phyloP scores from a whole-genome alignment of 768 basidiomycete genomes.

The Jaapia argillacea region DNA sequence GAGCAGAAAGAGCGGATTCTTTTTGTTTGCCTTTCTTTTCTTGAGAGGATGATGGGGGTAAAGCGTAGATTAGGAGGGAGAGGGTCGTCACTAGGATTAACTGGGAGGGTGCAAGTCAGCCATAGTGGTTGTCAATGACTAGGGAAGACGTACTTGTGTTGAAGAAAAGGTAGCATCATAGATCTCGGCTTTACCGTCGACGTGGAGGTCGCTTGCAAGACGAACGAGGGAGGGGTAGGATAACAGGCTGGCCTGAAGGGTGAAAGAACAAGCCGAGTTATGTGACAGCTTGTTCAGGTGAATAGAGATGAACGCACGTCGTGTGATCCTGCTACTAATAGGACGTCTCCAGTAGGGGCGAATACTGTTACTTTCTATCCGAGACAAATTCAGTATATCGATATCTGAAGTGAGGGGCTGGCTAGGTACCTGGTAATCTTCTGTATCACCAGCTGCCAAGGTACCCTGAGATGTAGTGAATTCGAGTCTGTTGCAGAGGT shows the following conservation, averaged over 20 bases:
- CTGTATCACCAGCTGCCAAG: slow-evolving; percentile 43
- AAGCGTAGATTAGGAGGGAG: slow-evolving; percentile 51
- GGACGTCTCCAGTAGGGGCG: slow-evolving; percentile 53
- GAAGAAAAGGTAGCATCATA: slow-evolving; percentile 79
- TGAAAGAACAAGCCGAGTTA: slow-evolving; percentile 8
- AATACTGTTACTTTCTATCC: slow-evolving; percentile 85
- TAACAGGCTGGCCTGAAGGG: slow-evolving; percentile 50
- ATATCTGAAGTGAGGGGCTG: too few relatives aligned
- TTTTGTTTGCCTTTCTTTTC: slow-evolving; percentile 29
- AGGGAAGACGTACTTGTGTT: slow-evolving; percentile 35
- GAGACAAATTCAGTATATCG: too few relatives aligned
- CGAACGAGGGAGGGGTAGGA: slow-evolving; percentile 49
- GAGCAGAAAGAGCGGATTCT: slow-evolving; percentile 15
- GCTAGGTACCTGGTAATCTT: slow-evolving; percentile 83
- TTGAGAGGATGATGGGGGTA: slow-evolving; percentile 28
- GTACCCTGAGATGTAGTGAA: slow-evolving; percentile 48
- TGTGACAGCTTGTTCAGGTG: slow-evolving; percentile 10
- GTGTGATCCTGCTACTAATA: slow-evolving; percentile 67
- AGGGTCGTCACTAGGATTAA: slow-evolving; percentile 57
- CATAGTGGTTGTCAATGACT: neutral
- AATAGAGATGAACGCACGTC: slow-evolving; percentile 35
- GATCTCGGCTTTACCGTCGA: slow-evolving; percentile 60
- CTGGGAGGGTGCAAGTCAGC: slow-evolving; percentile 23
- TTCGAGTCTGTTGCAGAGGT: slow-evolving; percentile 33
- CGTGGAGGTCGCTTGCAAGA: slow-evolving; percentile 33